These are phyloP conservation scores for Vitis hybrid DNA, from an alignment of 177 flowering plant species.

Conservation along the genomic window DNA sequence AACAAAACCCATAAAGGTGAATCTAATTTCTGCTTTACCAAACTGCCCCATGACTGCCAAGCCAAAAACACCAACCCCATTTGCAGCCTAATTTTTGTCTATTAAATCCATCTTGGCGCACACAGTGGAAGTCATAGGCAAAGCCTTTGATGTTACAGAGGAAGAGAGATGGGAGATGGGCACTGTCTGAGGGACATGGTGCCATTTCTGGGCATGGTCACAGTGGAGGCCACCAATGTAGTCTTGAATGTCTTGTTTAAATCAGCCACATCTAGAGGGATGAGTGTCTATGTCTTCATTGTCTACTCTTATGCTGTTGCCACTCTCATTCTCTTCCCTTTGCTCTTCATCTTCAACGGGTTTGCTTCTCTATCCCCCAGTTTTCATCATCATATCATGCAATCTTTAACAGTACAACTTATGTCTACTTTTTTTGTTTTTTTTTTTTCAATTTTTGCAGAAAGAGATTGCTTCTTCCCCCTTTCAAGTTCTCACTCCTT, in stretches of 20 bases:
- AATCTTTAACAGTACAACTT: background rate
- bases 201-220: conserved; percentile 23
- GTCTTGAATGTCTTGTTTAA: conserved; percentile 19
- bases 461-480: background rate
- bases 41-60: too few species aligned
- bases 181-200: background rate
- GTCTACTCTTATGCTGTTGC: conserved; percentile 17
- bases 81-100: too few species aligned
- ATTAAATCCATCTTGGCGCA: too few species aligned
- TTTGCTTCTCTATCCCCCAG: background rate
- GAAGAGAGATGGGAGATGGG: conserved; percentile 9
- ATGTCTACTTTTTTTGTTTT: background rate
- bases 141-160: background rate
- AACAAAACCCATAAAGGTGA: too few species aligned
- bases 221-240: conserved; percentile 17
- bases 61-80: too few species aligned
- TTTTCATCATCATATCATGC: background rate
- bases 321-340: conserved; percentile 20
- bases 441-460: background rate
- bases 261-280: conserved; percentile 25
- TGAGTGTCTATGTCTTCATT: conserved; percentile 24
- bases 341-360: conserved; percentile 11
- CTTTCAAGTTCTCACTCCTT: background rate
- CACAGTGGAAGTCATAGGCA: too few species aligned
- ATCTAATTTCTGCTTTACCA: too few species aligned